Evolutionary conservation across 331 rosid species (phyloP), one percentile per base, ranked within the genome.

Genomic region (Rhamnella rubrinervis): DNA sequence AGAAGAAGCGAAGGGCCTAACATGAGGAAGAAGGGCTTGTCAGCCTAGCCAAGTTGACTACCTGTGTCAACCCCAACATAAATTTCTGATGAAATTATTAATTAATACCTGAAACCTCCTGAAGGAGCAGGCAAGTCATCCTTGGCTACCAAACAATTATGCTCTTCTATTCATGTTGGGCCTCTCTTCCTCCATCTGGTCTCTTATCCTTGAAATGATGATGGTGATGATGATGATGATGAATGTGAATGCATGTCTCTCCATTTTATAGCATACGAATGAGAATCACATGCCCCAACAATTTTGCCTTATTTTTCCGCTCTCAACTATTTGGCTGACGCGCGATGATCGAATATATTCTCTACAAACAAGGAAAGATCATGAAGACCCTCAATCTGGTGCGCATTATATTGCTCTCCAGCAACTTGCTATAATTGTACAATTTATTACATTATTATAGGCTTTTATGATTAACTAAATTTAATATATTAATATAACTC

Each of bases 71-170:
- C 35, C 74, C 11, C 49, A 44, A 44, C 49, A 44, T 44, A 16
- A 44, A 44, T 44, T 44, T 44, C 49, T 44, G 16, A 8, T 44
- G 2, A 9, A 11, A 1, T 11, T 0, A 31, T 31, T 31, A 31
- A 31, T 31, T 26, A 26, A 40, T 2, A 40, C 47, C 47, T 40
- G 47, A 40, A 40, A 44, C 47, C 35, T 31, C 59, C 40, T 59
- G 57, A 55, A 23, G 39, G 65, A 58, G 56, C 53, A 77, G 81
- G 68, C 76, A 77, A 77, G 77, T 77, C 81, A 77, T 77, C 68
- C 63, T 70, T 65, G 77, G 77, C 81, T 67, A 70, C 63, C 68
- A 37, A 71, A 71, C 63, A 38, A 63, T 31, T 31, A 31, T 52
- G 8, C 73, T 76, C 59, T 58, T 6, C 14, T 44, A 63, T 73